A percentile compares a stretch with the other conserved stretches of the same genome.
Evolutionary conservation across 129 eudicot genomes (phyloP).

Genomic region (Daucus carota): DNA sequence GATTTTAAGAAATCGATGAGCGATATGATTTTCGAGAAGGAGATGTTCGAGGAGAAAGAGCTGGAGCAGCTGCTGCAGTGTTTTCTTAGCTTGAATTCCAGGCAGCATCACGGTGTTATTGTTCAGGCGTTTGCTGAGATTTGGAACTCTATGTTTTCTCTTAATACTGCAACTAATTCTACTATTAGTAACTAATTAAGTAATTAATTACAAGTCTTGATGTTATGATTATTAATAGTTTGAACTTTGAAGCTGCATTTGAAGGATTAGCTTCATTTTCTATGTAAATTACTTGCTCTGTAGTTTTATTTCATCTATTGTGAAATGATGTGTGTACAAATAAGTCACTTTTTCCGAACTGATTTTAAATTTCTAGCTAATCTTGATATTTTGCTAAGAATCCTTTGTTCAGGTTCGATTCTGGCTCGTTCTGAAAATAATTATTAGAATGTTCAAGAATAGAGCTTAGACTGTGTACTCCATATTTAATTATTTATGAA

Average conservation of each 20-base stretch:
- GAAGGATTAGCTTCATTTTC: not conserved
- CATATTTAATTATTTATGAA: too few species aligned
- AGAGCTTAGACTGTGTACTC: too few species aligned
- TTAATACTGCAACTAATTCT: not conserved
- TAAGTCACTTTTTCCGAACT: not conserved
- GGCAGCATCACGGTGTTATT: conserved; percentile 57
- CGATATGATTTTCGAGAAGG: conserved; percentile 86
- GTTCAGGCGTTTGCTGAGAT: conserved; percentile 74
- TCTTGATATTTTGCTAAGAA: too few species aligned
- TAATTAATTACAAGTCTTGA: not conserved
- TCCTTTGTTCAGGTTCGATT: too few species aligned
- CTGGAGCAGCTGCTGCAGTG: conserved; percentile 78
- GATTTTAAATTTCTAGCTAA: too few species aligned
- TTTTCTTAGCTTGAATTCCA: conserved; percentile 64
- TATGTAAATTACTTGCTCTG: not conserved
- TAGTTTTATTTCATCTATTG: not conserved
- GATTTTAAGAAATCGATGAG: conserved; percentile 83
- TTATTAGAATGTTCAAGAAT: too few species aligned
- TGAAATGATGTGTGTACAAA: too few species aligned
- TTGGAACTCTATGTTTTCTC: conserved; percentile 57
- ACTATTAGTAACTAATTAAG: not conserved
- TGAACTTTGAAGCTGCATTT: not conserved
- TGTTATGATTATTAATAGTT: not conserved
- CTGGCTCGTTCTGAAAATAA: too few species aligned
- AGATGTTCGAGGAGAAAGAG: conserved; percentile 65